A percentile compares a stretch with the other conserved stretches of the same genome.
Evolutionary conservation across 1,284 basidiomycete genomes (phyloP).

Genomic region (Irpex sp.): DNA sequence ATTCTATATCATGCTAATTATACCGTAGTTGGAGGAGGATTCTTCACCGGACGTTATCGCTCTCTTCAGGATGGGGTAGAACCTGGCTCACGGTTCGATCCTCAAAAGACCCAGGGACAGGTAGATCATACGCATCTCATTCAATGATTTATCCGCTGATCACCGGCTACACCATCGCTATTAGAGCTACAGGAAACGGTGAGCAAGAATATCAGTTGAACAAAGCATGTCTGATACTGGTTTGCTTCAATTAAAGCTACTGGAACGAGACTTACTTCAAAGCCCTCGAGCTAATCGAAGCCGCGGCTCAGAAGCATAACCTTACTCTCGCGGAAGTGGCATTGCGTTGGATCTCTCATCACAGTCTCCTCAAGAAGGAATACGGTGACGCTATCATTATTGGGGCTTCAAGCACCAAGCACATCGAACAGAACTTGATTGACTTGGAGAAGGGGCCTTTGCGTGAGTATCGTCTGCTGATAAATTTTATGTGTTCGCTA

Average conservation of each 20-base stretch:
- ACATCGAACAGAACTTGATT: slow-evolving; percentile 38
- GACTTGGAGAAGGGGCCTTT: slow-evolving; percentile 58
- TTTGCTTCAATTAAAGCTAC: neutral
- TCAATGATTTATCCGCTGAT: neutral
- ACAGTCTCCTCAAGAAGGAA: slow-evolving; percentile 23
- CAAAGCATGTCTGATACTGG: neutral
- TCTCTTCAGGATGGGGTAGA: slow-evolving; percentile 29
- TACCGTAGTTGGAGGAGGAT: slow-evolving; percentile 32
- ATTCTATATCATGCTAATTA: neutral
- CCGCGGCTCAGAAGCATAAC: slow-evolving; percentile 9
- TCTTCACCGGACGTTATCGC: slow-evolving; percentile 34
- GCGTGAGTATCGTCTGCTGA: slow-evolving; percentile 33
- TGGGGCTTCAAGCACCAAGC: slow-evolving; percentile 9
- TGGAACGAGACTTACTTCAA: slow-evolving; percentile 16
- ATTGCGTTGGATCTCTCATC: slow-evolving; percentile 27
- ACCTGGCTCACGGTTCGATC: slow-evolving; percentile 37
- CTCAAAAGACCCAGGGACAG: slow-evolving; percentile 29
- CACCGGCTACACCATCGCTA: neutral
- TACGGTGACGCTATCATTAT: slow-evolving; percentile 23
- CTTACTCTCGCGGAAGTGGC: slow-evolving; percentile 9
- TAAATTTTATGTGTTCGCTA: neutral
- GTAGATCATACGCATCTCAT: slow-evolving; percentile 16
- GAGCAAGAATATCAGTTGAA: neutral
- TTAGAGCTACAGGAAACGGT: neutral
- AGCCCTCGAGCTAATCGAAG: slow-evolving; percentile 11